Evolutionary conservation across 163 green algal genomes (phyloP).

Genomic region (Chlamydomonas reinhardtii): DNA sequence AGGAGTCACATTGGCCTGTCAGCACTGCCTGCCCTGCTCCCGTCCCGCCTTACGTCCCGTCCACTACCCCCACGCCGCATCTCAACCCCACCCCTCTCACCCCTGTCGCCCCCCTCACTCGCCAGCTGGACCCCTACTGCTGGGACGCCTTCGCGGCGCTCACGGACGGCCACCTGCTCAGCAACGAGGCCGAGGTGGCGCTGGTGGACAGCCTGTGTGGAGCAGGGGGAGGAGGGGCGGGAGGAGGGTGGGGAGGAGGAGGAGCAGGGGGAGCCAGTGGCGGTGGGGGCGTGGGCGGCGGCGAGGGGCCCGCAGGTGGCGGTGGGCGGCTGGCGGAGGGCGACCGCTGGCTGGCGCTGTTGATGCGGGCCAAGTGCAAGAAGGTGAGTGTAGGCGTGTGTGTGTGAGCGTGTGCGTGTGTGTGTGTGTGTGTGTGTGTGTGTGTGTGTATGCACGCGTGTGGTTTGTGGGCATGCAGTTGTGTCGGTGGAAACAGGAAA

Average conservation of each 20-base stretch:
- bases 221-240: too few relatives aligned
- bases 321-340: constrained; percentile 21
- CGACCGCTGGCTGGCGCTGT: constrained; percentile 83
- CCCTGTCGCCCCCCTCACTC: not conserved
- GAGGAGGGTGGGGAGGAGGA: too few relatives aligned
- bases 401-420: too few relatives aligned
- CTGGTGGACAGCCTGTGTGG: constrained; percentile 72
- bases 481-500: too few relatives aligned
- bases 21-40: too few relatives aligned
- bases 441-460: too few relatives aligned
- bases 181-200: constrained; percentile 78
- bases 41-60: not conserved
- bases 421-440: too few relatives aligned
- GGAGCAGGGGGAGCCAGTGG: too few relatives aligned
- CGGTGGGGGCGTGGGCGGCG: too few relatives aligned
- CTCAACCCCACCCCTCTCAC: not conserved
- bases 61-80: not conserved
- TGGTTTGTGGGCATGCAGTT: too few relatives aligned
- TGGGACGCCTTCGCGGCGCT: constrained; percentile 91
- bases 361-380: constrained; percentile 82
- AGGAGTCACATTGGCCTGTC: too few relatives aligned
- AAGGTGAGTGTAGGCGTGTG: constrained; percentile 60
- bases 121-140: constrained; percentile 87
- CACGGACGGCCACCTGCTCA: constrained; percentile 88
- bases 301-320: too few relatives aligned